Evolutionary conservation across 306 rosid species (phyloP).

Genomic region (Psophocarpus tetragonolobus): DNA sequence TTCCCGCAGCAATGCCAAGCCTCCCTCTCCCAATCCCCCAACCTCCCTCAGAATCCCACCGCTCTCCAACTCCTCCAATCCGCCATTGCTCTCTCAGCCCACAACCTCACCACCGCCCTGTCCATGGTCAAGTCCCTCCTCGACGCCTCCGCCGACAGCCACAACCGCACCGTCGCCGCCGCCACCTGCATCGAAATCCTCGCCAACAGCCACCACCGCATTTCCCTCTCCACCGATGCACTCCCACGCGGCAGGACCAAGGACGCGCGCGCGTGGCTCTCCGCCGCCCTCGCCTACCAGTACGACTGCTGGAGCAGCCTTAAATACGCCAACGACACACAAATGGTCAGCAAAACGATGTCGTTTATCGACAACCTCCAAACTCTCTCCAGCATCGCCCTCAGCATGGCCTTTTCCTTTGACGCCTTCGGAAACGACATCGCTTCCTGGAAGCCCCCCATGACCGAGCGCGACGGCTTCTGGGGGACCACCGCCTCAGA

Average conservation of each 20-base stretch:
- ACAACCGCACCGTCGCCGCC: slow-evolving; percentile 68
- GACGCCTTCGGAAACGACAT: slow-evolving; percentile 56
- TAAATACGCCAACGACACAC: slow-evolving; percentile 82
- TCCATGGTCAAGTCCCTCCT: slow-evolving; percentile 56
- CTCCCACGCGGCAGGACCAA: slow-evolving; percentile 45
- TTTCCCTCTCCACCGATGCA: slow-evolving; percentile 47
- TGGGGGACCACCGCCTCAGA: slow-evolving; percentile 50
- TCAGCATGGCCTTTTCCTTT: slow-evolving; percentile 60
- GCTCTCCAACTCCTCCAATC: slow-evolving; percentile 51
- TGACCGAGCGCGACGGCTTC: slow-evolving; percentile 75
- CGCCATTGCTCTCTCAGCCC: slow-evolving; percentile 48
- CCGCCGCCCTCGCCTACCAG: slow-evolving; percentile 67
- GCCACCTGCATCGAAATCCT: slow-evolving; percentile 60
- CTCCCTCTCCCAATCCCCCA: slow-evolving; percentile 38
- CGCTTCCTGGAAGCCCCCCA: slow-evolving; percentile 56
- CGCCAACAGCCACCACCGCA: slow-evolving; percentile 52
- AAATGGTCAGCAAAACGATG: slow-evolving; percentile 57
- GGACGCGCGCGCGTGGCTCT: slow-evolving; percentile 75
- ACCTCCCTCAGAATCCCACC: slow-evolving; percentile 41
- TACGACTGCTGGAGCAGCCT: slow-evolving; percentile 82
- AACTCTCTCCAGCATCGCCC: slow-evolving; percentile 66
- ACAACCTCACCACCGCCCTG: slow-evolving; percentile 55
- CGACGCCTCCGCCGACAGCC: slow-evolving; percentile 39
- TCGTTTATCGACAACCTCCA: slow-evolving; percentile 49
- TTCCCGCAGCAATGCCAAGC: slow-evolving; percentile 59